A percentile compares a stretch with the other conserved stretches of the same genome.
Evolutionary conservation across 768 basidiomycete genomes (phyloP).

Genomic region (Boletus vinaceobasis): DNA sequence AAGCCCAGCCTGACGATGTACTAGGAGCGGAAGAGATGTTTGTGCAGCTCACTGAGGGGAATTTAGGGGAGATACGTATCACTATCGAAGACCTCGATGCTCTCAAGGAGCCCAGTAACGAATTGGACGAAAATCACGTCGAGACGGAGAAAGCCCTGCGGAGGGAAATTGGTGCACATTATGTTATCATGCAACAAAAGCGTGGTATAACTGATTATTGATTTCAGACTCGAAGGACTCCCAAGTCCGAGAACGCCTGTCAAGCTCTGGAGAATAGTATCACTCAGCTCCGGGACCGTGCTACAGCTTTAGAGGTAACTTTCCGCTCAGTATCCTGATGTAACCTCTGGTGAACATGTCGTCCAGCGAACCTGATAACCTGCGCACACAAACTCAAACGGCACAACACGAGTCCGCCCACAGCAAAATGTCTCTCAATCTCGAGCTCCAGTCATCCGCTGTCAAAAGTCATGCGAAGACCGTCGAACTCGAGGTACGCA

Average conservation of each 20-base stretch:
- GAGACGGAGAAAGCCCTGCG: constrained; percentile 91
- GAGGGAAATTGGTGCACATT: constrained; percentile 76
- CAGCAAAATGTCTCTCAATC: constrained; percentile 89
- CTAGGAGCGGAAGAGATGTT: constrained; percentile 95
- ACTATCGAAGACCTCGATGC: constrained; percentile 96
- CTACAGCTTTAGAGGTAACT: constrained; percentile 72
- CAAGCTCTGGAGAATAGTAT: constrained; percentile 88
- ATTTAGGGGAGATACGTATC: constrained; percentile 94
- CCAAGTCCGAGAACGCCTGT: constrained; percentile 65
- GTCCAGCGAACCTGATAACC: constrained; percentile 76
- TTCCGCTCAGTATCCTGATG: neutral
- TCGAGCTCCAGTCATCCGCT: constrained; percentile 89
- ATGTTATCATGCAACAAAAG: neutral
- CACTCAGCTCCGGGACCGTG: constrained; percentile 88
- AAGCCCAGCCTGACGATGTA: constrained; percentile 91
- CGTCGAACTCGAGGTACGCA: constrained; percentile 86
- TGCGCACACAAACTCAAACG: constrained; percentile 82
- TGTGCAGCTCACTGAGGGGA: constrained; percentile 91
- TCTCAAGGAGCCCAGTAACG: constrained; percentile 93
- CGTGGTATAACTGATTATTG: neutral
- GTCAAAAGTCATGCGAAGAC: constrained; percentile 86
- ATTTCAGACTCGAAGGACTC: constrained; percentile 63
- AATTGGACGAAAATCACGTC: constrained; percentile 93
- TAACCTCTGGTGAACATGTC: constrained; percentile 8
- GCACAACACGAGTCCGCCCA: constrained; percentile 84